These are phyloP conservation scores for Astrothelium subdiscretum DNA, from an alignment of 495 filamentous ascomycete species.

Conservation along the genomic window DNA sequence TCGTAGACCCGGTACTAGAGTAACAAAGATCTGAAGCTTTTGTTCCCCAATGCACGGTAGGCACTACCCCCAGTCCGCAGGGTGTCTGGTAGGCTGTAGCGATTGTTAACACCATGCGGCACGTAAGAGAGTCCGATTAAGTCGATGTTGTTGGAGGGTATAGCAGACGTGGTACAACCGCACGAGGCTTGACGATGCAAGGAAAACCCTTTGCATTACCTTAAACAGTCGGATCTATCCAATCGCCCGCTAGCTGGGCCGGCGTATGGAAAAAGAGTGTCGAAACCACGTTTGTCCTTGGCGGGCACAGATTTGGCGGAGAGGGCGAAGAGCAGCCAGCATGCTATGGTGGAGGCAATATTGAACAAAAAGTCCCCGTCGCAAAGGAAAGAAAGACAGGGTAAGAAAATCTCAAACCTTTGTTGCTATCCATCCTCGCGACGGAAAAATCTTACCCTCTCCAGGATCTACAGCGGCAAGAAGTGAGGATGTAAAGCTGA, in stretches of 20 bases:
- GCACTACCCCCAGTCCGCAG: constrained; percentile 35
- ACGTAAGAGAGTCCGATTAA: constrained; percentile 40
- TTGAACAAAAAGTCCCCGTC: too few relatives aligned
- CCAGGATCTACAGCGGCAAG: too few relatives aligned
- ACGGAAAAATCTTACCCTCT: too few relatives aligned
- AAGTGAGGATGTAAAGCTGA: too few relatives aligned
- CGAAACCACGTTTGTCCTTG: constrained; percentile 10
- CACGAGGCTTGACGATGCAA: constrained; percentile 43
- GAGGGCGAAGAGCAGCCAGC: neutral
- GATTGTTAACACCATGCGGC: constrained; percentile 39
- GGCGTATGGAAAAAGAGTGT: constrained; percentile 30
- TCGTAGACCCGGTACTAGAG: constrained; percentile 26
- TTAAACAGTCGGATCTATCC: constrained; percentile 39
- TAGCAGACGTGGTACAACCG: constrained; percentile 32
- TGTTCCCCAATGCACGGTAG: constrained; percentile 34
- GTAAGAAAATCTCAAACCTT: too few relatives aligned
- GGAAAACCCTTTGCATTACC: constrained; percentile 43
- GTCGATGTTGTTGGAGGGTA: constrained; percentile 43
- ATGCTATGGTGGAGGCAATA: too few relatives aligned
- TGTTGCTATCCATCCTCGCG: too few relatives aligned
- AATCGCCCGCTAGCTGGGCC: constrained; percentile 40
- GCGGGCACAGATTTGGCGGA: neutral
- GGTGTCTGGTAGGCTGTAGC: constrained; percentile 47
- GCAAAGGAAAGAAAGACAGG: too few relatives aligned
- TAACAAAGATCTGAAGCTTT: constrained; percentile 21